A percentile compares a stretch with the other conserved stretches of the same genome.
Evolutionary conservation across 768 basidiomycete genomes (phyloP).

Genomic region (Lactarius indigo): DNA sequence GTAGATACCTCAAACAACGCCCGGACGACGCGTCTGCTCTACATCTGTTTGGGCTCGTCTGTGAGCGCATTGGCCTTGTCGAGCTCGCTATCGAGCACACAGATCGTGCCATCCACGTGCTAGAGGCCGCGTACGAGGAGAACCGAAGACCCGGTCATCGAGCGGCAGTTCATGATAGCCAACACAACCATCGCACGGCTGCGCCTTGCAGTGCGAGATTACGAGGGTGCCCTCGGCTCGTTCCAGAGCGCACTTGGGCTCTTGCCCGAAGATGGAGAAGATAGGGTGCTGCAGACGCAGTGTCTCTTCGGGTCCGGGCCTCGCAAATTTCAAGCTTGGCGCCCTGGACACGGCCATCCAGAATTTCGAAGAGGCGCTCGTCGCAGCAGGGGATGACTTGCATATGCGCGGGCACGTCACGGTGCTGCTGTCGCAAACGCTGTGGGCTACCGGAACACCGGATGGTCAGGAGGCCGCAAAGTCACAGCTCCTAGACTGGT

Average conservation of each 20-base stretch:
- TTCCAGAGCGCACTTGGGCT: slow-evolving; percentile 74
- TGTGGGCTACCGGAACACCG: slow-evolving; percentile 78
- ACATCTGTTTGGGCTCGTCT: slow-evolving; percentile 81
- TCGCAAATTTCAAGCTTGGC: slow-evolving; percentile 65
- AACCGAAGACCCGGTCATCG: slow-evolving; percentile 73
- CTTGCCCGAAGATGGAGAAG: slow-evolving; percentile 45
- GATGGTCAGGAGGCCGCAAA: slow-evolving; percentile 79
- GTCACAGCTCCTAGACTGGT: slow-evolving; percentile 80
- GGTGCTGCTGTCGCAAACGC: slow-evolving; percentile 76
- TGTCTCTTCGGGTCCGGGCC: slow-evolving; percentile 69
- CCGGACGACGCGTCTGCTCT: slow-evolving; percentile 71
- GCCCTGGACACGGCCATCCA: slow-evolving; percentile 60
- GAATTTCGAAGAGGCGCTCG: slow-evolving; percentile 64
- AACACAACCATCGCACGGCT: slow-evolving; percentile 80
- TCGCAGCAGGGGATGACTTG: slow-evolving; percentile 46
- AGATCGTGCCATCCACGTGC: slow-evolving; percentile 56
- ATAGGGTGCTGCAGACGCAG: slow-evolving; percentile 51
- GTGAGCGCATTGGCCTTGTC: slow-evolving; percentile 75
- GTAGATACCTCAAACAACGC: slow-evolving; percentile 64
- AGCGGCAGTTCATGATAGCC: slow-evolving; percentile 75
- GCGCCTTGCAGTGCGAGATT: slow-evolving; percentile 56
- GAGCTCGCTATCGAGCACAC: slow-evolving; percentile 58
- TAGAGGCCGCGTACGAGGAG: slow-evolving; percentile 91
- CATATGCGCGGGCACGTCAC: slow-evolving; percentile 61
- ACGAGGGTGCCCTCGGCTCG: slow-evolving; percentile 57